phyloP scores from a whole-genome alignment of 192 early-diverging fungal genomes.

The Coemansia sp. region DNA sequence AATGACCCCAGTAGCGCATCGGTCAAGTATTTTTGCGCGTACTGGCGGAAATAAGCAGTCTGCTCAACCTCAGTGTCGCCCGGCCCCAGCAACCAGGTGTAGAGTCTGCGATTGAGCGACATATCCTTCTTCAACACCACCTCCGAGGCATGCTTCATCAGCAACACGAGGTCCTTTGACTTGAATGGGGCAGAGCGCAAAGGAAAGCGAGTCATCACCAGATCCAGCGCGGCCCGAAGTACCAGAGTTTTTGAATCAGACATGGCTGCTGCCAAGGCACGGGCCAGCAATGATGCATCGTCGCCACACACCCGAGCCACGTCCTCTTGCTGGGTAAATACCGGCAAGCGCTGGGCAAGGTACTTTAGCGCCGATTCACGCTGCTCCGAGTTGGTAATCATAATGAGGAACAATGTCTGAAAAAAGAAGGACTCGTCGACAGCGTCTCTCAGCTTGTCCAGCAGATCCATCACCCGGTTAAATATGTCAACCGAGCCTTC shows the following conservation, averaged over 20 bases:
- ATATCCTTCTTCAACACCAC: slow-evolving; percentile 89
- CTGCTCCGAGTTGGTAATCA: slow-evolving; percentile 65
- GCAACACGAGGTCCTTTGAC: slow-evolving; percentile 60
- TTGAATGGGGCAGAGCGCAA: slow-evolving; percentile 51
- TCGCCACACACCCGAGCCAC: slow-evolving; percentile 66
- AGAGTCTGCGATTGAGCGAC: slow-evolving; percentile 89
- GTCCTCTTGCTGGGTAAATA: slow-evolving; percentile 62
- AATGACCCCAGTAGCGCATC: slow-evolving; percentile 59
- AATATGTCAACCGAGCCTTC: slow-evolving; percentile 85
- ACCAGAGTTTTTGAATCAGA: slow-evolving; percentile 75
- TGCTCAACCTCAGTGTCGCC: slow-evolving; percentile 53
- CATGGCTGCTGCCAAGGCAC: slow-evolving; percentile 69
- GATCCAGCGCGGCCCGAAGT: slow-evolving; percentile 75
- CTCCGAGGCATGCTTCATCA: slow-evolving; percentile 67
- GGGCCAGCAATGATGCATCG: slow-evolving; percentile 64
- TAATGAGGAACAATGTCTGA: slow-evolving; percentile 74
- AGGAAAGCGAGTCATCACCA: slow-evolving; percentile 60
- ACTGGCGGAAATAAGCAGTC: slow-evolving; percentile 51
- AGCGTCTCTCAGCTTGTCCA: slow-evolving; percentile 61
- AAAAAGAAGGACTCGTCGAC: slow-evolving; percentile 79
- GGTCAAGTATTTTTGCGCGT: slow-evolving; percentile 52
- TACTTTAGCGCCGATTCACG: slow-evolving; percentile 75
- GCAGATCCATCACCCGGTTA: slow-evolving; percentile 60
- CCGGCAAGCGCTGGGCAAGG: slow-evolving; percentile 61
- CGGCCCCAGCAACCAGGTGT: slow-evolving; percentile 78